Evolutionary conservation across 1,284 basidiomycete species (phyloP), one percentile per base, ranked within the genome.

Genomic region (Leccinum insigne): DNA sequence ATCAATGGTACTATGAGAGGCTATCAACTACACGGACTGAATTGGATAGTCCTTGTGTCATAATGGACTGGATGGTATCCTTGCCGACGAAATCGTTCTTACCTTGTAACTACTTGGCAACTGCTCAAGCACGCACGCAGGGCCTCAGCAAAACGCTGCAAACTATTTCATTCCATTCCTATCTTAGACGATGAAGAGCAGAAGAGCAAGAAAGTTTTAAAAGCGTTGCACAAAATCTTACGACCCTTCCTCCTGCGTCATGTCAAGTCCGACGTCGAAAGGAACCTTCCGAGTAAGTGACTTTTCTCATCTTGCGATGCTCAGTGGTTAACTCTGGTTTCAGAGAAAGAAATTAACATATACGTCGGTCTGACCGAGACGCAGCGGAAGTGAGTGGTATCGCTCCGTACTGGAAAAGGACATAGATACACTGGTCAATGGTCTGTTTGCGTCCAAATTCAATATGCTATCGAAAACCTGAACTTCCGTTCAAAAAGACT

Each of bases 271-370:
- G 98, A 99, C 75, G 98, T 99, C 3, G 97, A 99, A 82, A 99
- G 98, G 83, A 94, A 88, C 68, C 79, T 99, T 68, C 97, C 98
- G 2, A 99, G 92, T 90, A 74, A 63, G 88, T 80, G 4, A 4
- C 26, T 59, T 61, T 40, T 49, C 26, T 54, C 47, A 21, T 0
- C 1, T 38, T 3, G 4, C 2, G 44, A 5, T 8, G 62, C 52
- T 57, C 29, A 13, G 21, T 66, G 35, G 65, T 58, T 58, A 10
- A 47, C 35, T 52, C 35, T 42, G 26, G 62, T 23, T 67, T 64
- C 71, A 94, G 92, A 99, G 82, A 99, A 99, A 83, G 98, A 99
- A 77, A 96, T 99, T 78, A 99, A 99, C 76, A 94, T 99, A 64
- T 99, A 99, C 70, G 94, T 99, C 66, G 97, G 96, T 64, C 86